Percentiles rank a stretch among this genome's conserved stretches.
Conservation (phyloP, 1,139 yeast species). For the Taphrina confusa region DNA sequence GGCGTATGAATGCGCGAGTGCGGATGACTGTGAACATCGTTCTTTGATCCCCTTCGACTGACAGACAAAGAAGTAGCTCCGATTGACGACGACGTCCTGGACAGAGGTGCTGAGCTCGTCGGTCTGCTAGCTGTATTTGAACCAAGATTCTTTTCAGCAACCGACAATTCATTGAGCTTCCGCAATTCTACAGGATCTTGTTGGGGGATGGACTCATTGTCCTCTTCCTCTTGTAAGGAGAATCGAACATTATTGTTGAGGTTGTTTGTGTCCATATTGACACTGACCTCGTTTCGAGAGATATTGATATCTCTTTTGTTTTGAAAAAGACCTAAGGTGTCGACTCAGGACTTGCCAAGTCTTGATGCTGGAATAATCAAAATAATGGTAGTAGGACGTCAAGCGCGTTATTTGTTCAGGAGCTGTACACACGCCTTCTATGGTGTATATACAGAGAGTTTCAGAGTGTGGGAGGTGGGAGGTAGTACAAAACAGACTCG, state of each 20-base stretch:
- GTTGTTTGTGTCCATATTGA: neutral
- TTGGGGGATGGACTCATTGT: constrained; percentile 7
- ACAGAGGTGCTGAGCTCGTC: constrained; percentile 16
- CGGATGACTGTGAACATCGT: constrained; percentile 20
- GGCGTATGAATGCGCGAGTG: constrained; percentile 32
- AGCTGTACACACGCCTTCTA: no score
- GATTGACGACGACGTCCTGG: constrained; percentile 5
- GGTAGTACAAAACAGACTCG: no score
- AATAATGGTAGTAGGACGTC: no score
- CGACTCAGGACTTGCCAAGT: no score
- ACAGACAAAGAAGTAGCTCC: constrained; percentile 2
- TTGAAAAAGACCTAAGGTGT: no score
- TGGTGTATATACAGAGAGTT: no score
- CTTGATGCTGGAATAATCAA: no score
- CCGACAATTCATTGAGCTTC: constrained; percentile 10
- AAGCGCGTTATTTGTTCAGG: no score
- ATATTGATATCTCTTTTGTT: no score
- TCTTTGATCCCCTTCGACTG: constrained; percentile 23
- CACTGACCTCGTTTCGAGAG: no score
- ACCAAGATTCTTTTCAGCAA: constrained; percentile 5
- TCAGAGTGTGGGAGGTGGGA: no score
- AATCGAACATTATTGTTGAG: constrained; percentile 20
- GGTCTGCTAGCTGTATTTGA: neutral
- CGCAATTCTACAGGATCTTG: constrained; percentile 27
- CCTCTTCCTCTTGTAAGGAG: constrained; percentile 25